phyloP scores from a whole-genome alignment of 306 rosid genomes.

The Lathyrus sativus region DNA sequence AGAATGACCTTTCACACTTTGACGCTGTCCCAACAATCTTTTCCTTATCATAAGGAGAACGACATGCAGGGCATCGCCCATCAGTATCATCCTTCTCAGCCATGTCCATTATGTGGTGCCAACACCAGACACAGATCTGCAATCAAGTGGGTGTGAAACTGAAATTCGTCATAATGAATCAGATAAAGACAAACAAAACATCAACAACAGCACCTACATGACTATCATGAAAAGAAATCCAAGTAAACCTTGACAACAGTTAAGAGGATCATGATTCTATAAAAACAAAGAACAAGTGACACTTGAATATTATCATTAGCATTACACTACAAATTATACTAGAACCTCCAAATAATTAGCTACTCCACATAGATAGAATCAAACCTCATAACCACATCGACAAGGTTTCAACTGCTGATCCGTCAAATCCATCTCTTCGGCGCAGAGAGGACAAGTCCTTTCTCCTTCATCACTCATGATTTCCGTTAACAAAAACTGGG shows the following conservation, averaged over 20 bases:
- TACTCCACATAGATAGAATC: conserved; percentile 20
- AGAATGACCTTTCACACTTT: conserved; percentile 72
- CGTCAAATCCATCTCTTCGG: conserved; percentile 98
- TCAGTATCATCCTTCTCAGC: conserved; percentile 97
- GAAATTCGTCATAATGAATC: conserved; percentile 28
- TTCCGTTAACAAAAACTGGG: conserved; percentile 40
- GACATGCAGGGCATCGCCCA: conserved; percentile 98
- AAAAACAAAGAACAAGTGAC: conserved; percentile 15
- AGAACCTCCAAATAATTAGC: conserved; percentile 17
- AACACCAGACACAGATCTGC: conserved; percentile 99
- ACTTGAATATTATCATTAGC: not conserved
- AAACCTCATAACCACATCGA: conserved; percentile 97
- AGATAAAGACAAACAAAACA: conserved; percentile 26
- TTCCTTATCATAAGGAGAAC: conserved; percentile 88
- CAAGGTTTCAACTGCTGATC: conserved; percentile 99
- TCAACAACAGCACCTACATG: conserved; percentile 7
- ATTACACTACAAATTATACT: not conserved
- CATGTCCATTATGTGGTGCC: conserved; percentile 98
- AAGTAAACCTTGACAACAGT: not conserved
- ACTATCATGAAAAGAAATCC: conserved; percentile 7
- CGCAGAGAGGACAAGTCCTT: conserved; percentile 96
- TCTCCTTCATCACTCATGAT: conserved; percentile 98
- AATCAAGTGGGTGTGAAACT: conserved; percentile 32
- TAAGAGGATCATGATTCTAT: conserved; percentile 20
- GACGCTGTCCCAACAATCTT: conserved; percentile 94